Evolutionary conservation across 2,329 filamentous ascomycete species (phyloP), one percentile per base, ranked within the genome.

Genomic region (Stachybotrys chartarum): DNA sequence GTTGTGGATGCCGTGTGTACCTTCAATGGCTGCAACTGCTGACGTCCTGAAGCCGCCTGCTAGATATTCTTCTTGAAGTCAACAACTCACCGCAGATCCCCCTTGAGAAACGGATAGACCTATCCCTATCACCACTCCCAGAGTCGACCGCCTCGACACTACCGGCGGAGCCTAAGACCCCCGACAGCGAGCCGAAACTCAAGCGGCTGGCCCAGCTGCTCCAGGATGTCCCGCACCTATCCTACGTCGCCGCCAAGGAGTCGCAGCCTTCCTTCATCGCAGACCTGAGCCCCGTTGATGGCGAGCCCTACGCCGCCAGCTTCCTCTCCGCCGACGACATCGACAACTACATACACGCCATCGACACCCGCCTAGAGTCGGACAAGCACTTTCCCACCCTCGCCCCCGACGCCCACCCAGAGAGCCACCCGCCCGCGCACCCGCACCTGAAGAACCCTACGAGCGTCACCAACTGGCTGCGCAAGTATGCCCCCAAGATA

Each of bases 391-490:
- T 81, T 57, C 70, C 77, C 24, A 76, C 77, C 6, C 73, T 84
- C 45, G 82, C 83, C 11, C 80, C 82, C 6, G 73, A 75, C 47
- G 73, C 73, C 59, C 63, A 73, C 35, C 67, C 70, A 17, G 68
- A 68, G 54, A 64, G 66, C 30, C 67, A 69, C 56, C 71, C 67
- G 54, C 72, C 68, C 62, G 65, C 70, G 50, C 64, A 75, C 71
- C 63, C 72, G 64, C 61, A 73, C 49, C 69, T 77, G 47, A 75
- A 78, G 63, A 97, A 97, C 68, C 91, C 92, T 0, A 89, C 91
- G 47, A 95, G 90, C 57, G 92, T 96, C 3, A 95, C 96, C 75
- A 97, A 95, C 70, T 99, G 94, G 94, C 82, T 99, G 12, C 83
- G 90, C 59, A 86, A 90, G 67, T 81, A 96, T 70, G 86, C 90